Evolutionary conservation across 169 alveolate genomes (phyloP), one percentile per base, ranked within the genome.

Genomic region (Cryptosporidium parvum): DNA sequence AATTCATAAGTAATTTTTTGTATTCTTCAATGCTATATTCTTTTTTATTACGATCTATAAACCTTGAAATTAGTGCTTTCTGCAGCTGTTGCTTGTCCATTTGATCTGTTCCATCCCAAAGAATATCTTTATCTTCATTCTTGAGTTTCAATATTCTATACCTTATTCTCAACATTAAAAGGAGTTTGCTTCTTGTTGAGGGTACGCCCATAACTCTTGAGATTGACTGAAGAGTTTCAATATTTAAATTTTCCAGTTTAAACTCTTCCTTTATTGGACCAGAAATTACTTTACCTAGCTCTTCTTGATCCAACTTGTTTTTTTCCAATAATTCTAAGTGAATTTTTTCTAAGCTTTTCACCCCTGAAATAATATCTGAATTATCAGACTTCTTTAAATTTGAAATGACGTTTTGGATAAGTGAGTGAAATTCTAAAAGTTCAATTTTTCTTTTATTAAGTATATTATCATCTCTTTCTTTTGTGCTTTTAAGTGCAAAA

Each of bases 191-290:
- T 26, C 18, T 48, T 26, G 21, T 26, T 1, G 39, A 35, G 26
- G 29, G 26, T 18, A 70, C 44, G 9, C 42, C 84, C 59, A 70
- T 44, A 2, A 70, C 10, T 44, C 39, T 44, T 18, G 52, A 45
- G n/a, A 70, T 44, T 23, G 67, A 70, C 91, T 92, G 94, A 52
- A 96, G 91, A 6, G 97, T 94, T 62, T 95, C 95, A n/a, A 93
- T 70, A 85, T 92, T 93, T 96, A 95, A 92, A 84, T 96, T 93
- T 62, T 95, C 97, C 4, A 95, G 89, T 29, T 93, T 95, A 67
- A 96, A 95, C 53, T 94, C 97, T 44, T 94, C 94, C 72, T 95
- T 95, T 72, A 95, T 93, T 29, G 94, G 85, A 37, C 93, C 93
- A 6, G 98, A 93, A 51, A 96, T 93, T 35, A 93, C 94, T 84